Conservation (phyloP, 805 yeast species). For the Zygoascus flipseniorum region DNA sequence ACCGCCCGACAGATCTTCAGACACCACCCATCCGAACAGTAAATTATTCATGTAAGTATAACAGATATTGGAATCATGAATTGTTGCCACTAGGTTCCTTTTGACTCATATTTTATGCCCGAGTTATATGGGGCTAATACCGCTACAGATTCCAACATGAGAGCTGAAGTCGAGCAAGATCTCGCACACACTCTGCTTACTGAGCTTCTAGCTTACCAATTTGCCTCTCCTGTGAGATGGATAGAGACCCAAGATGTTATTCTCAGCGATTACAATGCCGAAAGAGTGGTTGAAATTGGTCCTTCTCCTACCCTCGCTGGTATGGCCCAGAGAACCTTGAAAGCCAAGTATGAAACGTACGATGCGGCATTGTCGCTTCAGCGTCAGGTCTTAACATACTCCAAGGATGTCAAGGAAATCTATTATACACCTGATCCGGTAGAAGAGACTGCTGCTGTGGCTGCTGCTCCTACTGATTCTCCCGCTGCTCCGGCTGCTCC, state of each 20-base stretch:
- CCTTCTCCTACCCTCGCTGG: slow-evolving; percentile 99
- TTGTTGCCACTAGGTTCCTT: no score
- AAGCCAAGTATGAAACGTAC: slow-evolving; percentile 91
- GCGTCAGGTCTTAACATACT: slow-evolving; percentile 91
- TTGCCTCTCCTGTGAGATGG: slow-evolving; percentile 99
- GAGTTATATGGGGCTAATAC: no score
- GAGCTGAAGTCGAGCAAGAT: slow-evolving; percentile 96
- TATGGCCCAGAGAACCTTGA: slow-evolving; percentile 95
- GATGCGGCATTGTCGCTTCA: slow-evolving; percentile 92
- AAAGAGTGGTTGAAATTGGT: slow-evolving; percentile 96
- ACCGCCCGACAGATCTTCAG: not conserved
- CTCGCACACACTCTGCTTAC: slow-evolving; percentile 90
- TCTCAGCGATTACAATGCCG: slow-evolving; percentile 87
- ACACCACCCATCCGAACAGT: not conserved
- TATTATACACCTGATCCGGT: slow-evolving; percentile 64
- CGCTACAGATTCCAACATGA: slow-evolving; percentile 35
- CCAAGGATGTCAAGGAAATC: slow-evolving; percentile 93
- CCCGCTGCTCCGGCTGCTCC: slow-evolving; percentile 42
- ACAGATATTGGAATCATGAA: not conserved
- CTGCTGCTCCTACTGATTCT: slow-evolving; percentile 21
- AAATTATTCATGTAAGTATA: not conserved
- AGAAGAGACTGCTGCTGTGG: slow-evolving; percentile 27
- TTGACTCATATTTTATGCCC: not conserved
- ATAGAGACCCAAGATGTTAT: slow-evolving; percentile 98
- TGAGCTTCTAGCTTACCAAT: slow-evolving; percentile 95